A percentile compares a stretch with the other conserved stretches of the same genome.
Conservation (phyloP, 2,329 filamentous ascomycete species). For the Gaeumannomyces tritici region DNA sequence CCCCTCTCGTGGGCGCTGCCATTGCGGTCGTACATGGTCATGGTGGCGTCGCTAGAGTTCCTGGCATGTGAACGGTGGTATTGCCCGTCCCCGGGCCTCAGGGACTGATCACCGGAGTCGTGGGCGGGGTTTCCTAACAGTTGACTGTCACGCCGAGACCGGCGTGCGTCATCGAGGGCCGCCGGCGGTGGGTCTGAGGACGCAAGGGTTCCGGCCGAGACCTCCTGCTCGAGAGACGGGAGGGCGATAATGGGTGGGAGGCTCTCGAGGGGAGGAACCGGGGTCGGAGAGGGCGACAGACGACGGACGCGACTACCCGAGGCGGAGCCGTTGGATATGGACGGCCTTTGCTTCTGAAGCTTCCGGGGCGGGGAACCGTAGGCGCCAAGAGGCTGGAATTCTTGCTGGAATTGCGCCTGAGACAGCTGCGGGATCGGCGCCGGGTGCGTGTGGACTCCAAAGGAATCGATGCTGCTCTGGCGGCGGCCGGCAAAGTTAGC, state of each 20-base stretch:
- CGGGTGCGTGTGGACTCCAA: slow-evolving; percentile 20
- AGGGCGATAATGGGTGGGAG: slow-evolving; percentile 31
- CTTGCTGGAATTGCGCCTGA: slow-evolving; percentile 7
- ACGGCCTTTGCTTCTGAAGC: slow-evolving; percentile 26
- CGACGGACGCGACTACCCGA: slow-evolving; percentile 9
- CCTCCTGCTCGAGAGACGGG: slow-evolving; percentile 27
- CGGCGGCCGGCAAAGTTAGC: slow-evolving; percentile 26
- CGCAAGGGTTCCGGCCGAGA: slow-evolving; percentile 11
- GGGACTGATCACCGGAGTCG: background rate
- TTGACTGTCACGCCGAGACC: slow-evolving; percentile 1
- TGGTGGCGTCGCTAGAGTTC: slow-evolving; percentile 6
- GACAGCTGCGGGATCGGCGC: background rate
- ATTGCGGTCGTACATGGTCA: slow-evolving; percentile 23
- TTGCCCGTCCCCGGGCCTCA: background rate
- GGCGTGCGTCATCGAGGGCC: slow-evolving; percentile 3
- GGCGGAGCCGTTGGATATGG: slow-evolving; percentile 17
- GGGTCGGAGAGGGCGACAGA: slow-evolving; percentile 11
- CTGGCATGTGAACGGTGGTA: background rate
- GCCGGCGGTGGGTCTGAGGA: slow-evolving; percentile 3
- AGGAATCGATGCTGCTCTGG: slow-evolving; percentile 31
- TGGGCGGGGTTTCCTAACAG: background rate
- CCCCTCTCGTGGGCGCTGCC: slow-evolving; percentile 17
- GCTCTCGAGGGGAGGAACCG: slow-evolving; percentile 22
- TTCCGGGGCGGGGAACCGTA: slow-evolving; percentile 18
- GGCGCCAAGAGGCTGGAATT: slow-evolving; percentile 5